Evolutionary conservation across 768 basidiomycete genomes (phyloP), one percentile per base, ranked within the genome.

Genomic region (Tremella mesenterica): DNA sequence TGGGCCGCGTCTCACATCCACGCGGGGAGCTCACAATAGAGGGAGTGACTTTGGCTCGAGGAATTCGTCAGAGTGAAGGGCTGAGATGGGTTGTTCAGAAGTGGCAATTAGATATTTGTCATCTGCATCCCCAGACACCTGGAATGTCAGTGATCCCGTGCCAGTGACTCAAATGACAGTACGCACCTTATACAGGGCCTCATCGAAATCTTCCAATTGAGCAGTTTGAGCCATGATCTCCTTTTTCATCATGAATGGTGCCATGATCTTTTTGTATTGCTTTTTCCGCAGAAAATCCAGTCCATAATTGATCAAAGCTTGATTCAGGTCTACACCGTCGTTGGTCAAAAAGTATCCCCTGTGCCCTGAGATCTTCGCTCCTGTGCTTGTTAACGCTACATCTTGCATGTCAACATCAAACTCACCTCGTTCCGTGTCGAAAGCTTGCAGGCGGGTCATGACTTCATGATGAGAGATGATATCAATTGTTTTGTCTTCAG

Each of bases 71-170:
- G 85, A 81, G 76, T 96, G 90, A 73, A 83, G 86, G 4, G 88
- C 87, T 6, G 95, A 97, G 74, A 99, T 91, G 33, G 95, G 95
- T 72, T 99, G 95, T 75, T 99, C 95, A 44, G 90, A 93, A 46
- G 95, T 99, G 4, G 95, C 95, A 70, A 99, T 99, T 46, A 99
- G 82, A 76, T 99, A 99, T 73, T 96, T 97, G 73, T 97, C 93
- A 66, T 95, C 90, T 31, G 81, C 81, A 8, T 80, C 91, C 60
- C 25, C 44, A 18, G 47, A 14, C 10, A 48, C 47, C 47, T 48
- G 29, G n/a, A 28, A 13, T 12, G 18, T 29, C 25, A 26, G 88
- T 85, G 50, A 92, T 85, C 87, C 86, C 54, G 25, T 7, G 26
- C 20, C 12, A 10, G 21, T 8, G 48, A 14, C 23, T n/a, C 23